Evolutionary conservation across 1,139 yeast species (phyloP), one percentile per base, ranked within the genome.

Genomic region (Saccharomyces uvarum): DNA sequence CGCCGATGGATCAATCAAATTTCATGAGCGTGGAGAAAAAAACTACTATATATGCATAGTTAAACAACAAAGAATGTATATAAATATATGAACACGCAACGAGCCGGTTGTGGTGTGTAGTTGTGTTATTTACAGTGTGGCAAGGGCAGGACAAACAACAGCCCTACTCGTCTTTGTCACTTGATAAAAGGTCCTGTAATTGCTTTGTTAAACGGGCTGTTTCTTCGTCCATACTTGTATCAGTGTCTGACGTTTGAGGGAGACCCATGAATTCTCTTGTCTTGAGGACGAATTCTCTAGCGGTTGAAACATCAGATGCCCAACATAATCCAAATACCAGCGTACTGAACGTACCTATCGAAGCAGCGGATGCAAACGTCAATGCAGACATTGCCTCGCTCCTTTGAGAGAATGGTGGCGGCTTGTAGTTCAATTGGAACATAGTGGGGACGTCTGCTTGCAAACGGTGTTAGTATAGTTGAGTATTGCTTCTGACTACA

Each of bases 371-470:
- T 0, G 96, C 95, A 46, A 88, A 84, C 0, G 87, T 83, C 4
- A 91, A 90, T 0, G 97, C 98, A 41, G 83, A 83, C 29, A 89
- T 82, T 1, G 97, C 97, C 70, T 91, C 97, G 51, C 82, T 79
- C 57, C 88, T 83, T 69, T 86, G 83, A 51, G 86, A 86, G 67
- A 86, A 87, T 50, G 84, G 78, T 3, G 97, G 97, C 1, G 95
- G 95, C 49, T 82, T 79, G 65, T 89, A 93, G 70, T 91, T 90
- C 5, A 93, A 90, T 63, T 88, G 90, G 70, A 88, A 90, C 59
- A 84, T 75, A 26, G 80, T 79, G 11, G 97, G 97, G 2, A 83
- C 71, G 63, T 81, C 79, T 76, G 44, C 28, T 24, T 9, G 4
- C 14, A 19, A 16, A 29, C 16, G 14, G 26, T 48, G 38, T 27